Conservation (phyloP, 352 stramenopile genomes). For the Hyaloperonospora brassicae region DNA sequence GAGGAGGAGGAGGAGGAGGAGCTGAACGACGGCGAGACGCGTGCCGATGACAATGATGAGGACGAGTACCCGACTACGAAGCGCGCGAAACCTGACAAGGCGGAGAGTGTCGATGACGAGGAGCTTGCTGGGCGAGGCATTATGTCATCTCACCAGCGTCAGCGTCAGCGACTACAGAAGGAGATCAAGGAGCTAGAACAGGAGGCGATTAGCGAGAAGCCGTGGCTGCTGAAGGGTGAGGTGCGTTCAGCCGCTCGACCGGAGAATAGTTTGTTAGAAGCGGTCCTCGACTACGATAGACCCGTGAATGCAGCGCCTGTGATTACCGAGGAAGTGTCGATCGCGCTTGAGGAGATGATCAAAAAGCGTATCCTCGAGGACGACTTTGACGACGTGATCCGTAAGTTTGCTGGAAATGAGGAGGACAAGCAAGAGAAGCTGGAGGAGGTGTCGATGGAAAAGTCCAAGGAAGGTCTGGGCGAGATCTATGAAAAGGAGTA, state of each 20-base stretch:
- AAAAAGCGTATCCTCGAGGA: slow-evolving; percentile 92
- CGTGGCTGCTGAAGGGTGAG: slow-evolving; percentile 91
- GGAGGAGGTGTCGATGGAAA: slow-evolving; percentile 90
- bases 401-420: slow-evolving; percentile 78
- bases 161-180: slow-evolving; percentile 55
- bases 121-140: slow-evolving; percentile 71
- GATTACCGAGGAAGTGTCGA: slow-evolving; percentile 89
- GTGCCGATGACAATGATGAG: slow-evolving; percentile 35
- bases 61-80: slow-evolving; percentile 58
- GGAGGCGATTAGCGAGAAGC: slow-evolving; percentile 88
- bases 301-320: slow-evolving; percentile 87
- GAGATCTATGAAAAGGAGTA: slow-evolving; percentile 95
- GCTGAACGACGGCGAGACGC: slow-evolving; percentile 41
- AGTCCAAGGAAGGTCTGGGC: slow-evolving; percentile 85
- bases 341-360: slow-evolving; percentile 90
- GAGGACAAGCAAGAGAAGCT: slow-evolving; percentile 78
- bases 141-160: slow-evolving; percentile 71
- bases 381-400: slow-evolving; percentile 92
- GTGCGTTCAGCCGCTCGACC: slow-evolving; percentile 77
- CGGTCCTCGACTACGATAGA: slow-evolving; percentile 90
- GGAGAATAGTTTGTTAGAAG: slow-evolving; percentile 90
- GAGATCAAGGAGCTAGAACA: slow-evolving; percentile 85
- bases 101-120: slow-evolving; percentile 50
- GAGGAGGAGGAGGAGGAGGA: slow-evolving; percentile 42
- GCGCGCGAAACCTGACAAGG: slow-evolving; percentile 43